Evolutionary conservation across 2,329 filamentous ascomycete species (phyloP).

Genomic region (Neonectria hederae): DNA sequence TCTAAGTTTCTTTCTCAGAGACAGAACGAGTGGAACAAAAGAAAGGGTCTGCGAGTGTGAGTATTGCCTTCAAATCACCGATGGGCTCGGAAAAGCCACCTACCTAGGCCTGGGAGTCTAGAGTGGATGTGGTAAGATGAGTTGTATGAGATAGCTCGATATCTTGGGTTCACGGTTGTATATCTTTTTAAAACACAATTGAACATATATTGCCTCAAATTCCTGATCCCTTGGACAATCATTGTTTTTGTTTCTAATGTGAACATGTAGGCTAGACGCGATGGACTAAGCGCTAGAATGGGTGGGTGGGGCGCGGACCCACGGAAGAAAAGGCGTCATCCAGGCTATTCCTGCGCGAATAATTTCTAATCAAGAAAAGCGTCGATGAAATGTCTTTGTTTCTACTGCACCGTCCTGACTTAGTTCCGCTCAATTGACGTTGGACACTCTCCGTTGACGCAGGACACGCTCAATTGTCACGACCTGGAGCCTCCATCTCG

Average conservation of each 20-base stretch:
- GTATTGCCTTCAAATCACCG: neutral
- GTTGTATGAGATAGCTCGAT: neutral
- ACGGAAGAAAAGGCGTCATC: neutral
- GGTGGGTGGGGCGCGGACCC: neutral
- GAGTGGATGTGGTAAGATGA: neutral
- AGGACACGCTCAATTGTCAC: too few species aligned
- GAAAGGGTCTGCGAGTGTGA: neutral
- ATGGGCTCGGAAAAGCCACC: neutral
- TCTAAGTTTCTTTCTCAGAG: constrained; percentile 38
- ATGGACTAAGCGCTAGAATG: too few species aligned
- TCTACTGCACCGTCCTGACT: neutral
- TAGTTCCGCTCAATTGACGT: neutral
- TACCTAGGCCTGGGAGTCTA: neutral
- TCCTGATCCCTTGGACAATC: neutral
- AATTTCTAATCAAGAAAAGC: neutral
- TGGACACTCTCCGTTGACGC: neutral
- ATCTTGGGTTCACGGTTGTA: neutral
- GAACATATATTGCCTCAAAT: neutral
- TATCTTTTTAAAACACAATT: neutral
- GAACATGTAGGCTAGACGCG: too few species aligned
- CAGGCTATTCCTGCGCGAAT: neutral
- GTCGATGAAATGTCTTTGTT: neutral
- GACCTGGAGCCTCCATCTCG: too few species aligned
- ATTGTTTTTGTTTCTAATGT: too few species aligned
- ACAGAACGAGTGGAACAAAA: too few species aligned